phyloP scores from a whole-genome alignment of 805 yeast species.

The Kluyveromyces siamensis region DNA sequence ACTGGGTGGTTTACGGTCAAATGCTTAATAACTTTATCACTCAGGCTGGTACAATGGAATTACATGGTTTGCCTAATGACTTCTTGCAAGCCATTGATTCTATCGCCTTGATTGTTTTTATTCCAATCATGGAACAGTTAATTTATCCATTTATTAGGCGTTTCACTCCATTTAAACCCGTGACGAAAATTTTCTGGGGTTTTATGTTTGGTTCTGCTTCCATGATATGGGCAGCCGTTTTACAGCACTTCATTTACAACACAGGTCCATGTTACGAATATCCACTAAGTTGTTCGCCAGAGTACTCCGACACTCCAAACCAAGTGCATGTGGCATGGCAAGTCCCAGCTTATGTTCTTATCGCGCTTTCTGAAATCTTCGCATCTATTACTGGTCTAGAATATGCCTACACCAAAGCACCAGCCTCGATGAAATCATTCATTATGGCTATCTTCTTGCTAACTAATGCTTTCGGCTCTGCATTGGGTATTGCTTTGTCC shows the following conservation, averaged over 20 bases:
- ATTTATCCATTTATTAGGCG: slow-evolving; percentile 46
- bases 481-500: slow-evolving; percentile 64
- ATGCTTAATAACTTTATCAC: slow-evolving; percentile 66
- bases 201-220: slow-evolving; percentile 56
- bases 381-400: slow-evolving; percentile 78
- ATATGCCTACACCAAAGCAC: slow-evolving; percentile 79
- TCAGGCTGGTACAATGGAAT: slow-evolving; percentile 66
- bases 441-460: slow-evolving; percentile 49
- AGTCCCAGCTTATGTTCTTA: slow-evolving; percentile 54
- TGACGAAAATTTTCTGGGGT: slow-evolving; percentile 63
- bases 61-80: slow-evolving; percentile 75
- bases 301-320: slow-evolving; percentile 18
- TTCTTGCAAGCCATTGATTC: slow-evolving; percentile 70
- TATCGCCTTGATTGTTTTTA: slow-evolving; percentile 64
- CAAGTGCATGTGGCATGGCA: slow-evolving; percentile 61
- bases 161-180: slow-evolving; percentile 52
- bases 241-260: slow-evolving; percentile 59
- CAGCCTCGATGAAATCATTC: slow-evolving; percentile 40
- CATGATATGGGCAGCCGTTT: slow-evolving; percentile 69
- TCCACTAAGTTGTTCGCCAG: slow-evolving; percentile 45
- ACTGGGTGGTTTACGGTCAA: slow-evolving; percentile 68
- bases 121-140: slow-evolving; percentile 59
- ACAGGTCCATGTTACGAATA: slow-evolving; percentile 66
- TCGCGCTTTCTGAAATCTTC: slow-evolving; percentile 68
- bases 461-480: slow-evolving; percentile 71